phyloP scores from a whole-genome alignment of 1,139 yeast genomes.

The Suhomyces kunorum region DNA sequence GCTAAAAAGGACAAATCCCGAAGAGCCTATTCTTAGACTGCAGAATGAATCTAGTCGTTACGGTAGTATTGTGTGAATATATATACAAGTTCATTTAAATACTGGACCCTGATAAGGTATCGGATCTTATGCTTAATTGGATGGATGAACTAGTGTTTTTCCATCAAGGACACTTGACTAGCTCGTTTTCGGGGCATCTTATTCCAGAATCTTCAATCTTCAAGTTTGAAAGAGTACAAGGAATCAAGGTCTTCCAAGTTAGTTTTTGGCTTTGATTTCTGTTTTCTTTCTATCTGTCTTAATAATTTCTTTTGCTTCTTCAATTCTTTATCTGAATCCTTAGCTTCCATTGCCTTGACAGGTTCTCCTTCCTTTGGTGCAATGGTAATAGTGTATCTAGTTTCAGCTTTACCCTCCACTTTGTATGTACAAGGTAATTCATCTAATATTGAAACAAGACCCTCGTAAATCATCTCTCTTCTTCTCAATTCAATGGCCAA shows the following conservation, averaged over 20 bases:
- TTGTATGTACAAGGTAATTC: slow-evolving; percentile 34
- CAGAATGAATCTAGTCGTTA: slow-evolving; percentile 23
- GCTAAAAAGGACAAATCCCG: slow-evolving; percentile 6
- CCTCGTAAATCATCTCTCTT: slow-evolving; percentile 32
- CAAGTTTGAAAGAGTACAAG: slow-evolving; percentile 45
- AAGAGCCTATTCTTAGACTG: slow-evolving; percentile 7
- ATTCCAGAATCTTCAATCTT: slow-evolving; percentile 25
- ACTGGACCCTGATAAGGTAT: neutral
- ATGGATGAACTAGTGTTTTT: neutral
- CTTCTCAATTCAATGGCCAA: slow-evolving; percentile 33
- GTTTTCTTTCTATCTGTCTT: slow-evolving; percentile 18
- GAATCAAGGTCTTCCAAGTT: slow-evolving; percentile 43
- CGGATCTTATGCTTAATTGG: slow-evolving; percentile 1
- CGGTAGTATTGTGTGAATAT: slow-evolving; percentile 27
- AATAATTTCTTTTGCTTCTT: slow-evolving; percentile 20
- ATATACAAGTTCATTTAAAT: slow-evolving; percentile 3
- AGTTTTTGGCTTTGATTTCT: slow-evolving; percentile 13
- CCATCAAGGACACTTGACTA: neutral
- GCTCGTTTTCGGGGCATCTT: neutral
- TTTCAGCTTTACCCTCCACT: slow-evolving; percentile 32
- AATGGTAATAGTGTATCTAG: slow-evolving; percentile 19
- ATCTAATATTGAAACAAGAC: slow-evolving; percentile 28
- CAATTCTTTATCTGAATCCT: slow-evolving; percentile 21
- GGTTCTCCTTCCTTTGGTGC: slow-evolving; percentile 15
- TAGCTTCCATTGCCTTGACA: slow-evolving; percentile 9